These are phyloP conservation scores for Metschnikowia continentalis DNA, from an alignment of 805 yeast species.

Conservation along the genomic window DNA sequence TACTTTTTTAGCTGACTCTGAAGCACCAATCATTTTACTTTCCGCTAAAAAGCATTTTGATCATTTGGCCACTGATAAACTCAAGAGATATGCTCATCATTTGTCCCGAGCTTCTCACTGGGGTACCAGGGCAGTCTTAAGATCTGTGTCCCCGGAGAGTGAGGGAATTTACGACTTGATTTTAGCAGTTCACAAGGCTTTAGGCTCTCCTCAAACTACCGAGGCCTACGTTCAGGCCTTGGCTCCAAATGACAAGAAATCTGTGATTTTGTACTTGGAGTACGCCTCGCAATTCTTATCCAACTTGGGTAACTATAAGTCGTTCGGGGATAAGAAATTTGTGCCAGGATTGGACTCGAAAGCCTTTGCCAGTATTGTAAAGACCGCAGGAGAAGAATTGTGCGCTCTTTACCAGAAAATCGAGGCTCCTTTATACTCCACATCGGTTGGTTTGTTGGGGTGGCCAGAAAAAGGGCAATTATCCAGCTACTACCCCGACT, in stretches of 20 bases:
- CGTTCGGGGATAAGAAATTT: constrained; percentile 86
- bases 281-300: constrained; percentile 72
- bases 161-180: constrained; percentile 72
- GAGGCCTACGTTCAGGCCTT: constrained; percentile 39
- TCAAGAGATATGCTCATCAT: constrained; percentile 71
- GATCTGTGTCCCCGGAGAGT: constrained; percentile 81
- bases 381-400: constrained; percentile 37
- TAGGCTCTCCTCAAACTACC: constrained; percentile 40
- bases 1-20: constrained; percentile 34
- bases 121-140: constrained; percentile 74
- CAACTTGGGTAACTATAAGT: constrained; percentile 75
- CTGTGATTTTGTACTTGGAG: constrained; percentile 52
- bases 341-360: constrained; percentile 56
- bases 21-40: constrained; percentile 42
- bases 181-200: constrained; percentile 49
- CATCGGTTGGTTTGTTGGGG: constrained; percentile 55
- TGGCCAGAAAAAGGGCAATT: constrained; percentile 75
- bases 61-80: constrained; percentile 53
- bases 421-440: constrained; percentile 48
- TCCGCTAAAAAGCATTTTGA: constrained; percentile 69
- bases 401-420: constrained; percentile 39
- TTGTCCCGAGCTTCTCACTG: constrained; percentile 79
- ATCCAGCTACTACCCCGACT: constrained; percentile 65
- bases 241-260: constrained; percentile 27
- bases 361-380: constrained; percentile 46